Evolutionary conservation across 2,329 filamentous ascomycete species (phyloP).

Genomic region (Pyrenophora graminea): DNA sequence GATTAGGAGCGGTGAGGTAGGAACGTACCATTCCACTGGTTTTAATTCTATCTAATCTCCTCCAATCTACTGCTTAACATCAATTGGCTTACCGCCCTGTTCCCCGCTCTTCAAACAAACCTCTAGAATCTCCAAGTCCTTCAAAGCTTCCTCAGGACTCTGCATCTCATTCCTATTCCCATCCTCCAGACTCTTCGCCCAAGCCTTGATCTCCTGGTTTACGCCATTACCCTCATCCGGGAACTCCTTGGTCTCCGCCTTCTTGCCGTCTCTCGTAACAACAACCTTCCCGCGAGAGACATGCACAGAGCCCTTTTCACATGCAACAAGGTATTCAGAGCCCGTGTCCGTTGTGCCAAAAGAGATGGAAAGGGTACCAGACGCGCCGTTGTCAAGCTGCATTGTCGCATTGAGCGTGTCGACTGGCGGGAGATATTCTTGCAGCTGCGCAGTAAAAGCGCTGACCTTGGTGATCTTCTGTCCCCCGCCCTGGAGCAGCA

Average conservation of each 20-base stretch:
- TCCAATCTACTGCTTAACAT: slow-evolving; percentile 17
- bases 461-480: slow-evolving; percentile 55
- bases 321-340: slow-evolving; percentile 61
- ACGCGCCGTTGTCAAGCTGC: slow-evolving; percentile 58
- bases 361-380: slow-evolving; percentile 62
- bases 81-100: slow-evolving; percentile 39
- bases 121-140: slow-evolving; percentile 62
- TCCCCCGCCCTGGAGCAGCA: slow-evolving; percentile 56
- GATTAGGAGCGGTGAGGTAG: no score
- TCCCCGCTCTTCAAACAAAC: slow-evolving; percentile 49
- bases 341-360: slow-evolving; percentile 61
- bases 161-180: slow-evolving; percentile 58
- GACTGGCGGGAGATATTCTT: slow-evolving; percentile 64
- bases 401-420: slow-evolving; percentile 68
- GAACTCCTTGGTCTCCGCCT: slow-evolving; percentile 52
- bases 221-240: slow-evolving; percentile 58
- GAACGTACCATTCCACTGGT: no score
- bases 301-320: slow-evolving; percentile 61
- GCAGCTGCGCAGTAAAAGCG: slow-evolving; percentile 61
- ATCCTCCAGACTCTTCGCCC: slow-evolving; percentile 58
- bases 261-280: slow-evolving; percentile 23
- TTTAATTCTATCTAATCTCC: no score
- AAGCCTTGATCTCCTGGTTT: slow-evolving; percentile 63
- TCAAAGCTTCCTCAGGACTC: slow-evolving; percentile 62
- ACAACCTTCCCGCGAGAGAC: slow-evolving; percentile 51